A percentile compares a stretch with the other conserved stretches of the same genome.
Conservation (phyloP, 1,284 basidiomycete species). For the Sanghuangporus sanghuang region DNA sequence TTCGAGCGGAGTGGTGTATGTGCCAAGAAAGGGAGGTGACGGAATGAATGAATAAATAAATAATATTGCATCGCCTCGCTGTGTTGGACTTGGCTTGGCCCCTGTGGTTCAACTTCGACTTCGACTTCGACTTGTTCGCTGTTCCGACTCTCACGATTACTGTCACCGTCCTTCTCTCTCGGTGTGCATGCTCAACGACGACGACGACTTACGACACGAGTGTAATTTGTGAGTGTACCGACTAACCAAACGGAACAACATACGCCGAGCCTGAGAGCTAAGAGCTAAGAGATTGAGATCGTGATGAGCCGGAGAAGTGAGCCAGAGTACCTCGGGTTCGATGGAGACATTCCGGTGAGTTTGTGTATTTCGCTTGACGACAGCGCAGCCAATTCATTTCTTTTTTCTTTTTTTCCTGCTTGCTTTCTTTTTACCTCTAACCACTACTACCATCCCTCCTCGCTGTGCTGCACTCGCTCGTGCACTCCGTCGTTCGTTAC, state of each 20-base stretch:
- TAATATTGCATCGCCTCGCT: too few species aligned
- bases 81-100: too few species aligned
- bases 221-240: too few species aligned
- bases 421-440: not conserved
- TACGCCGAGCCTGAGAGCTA: too few species aligned
- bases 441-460: not conserved
- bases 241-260: too few species aligned
- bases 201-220: not conserved
- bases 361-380: not conserved
- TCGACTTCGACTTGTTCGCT: not conserved
- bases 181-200: not conserved
- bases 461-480: not conserved
- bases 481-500: not conserved
- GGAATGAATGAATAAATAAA: too few species aligned
- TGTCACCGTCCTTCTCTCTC: not conserved
- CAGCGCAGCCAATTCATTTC: not conserved
- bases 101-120: too few species aligned
- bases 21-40: too few species aligned
- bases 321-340: slow-evolving; percentile 12
- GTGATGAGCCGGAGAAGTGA: not conserved
- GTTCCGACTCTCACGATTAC: not conserved
- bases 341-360: slow-evolving; percentile 20
- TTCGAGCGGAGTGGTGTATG: too few species aligned
- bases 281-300: too few species aligned
- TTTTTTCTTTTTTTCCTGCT: not conserved